Evolutionary conservation across 805 yeast genomes (phyloP).

Genomic region (Allodekkera sacchari): DNA sequence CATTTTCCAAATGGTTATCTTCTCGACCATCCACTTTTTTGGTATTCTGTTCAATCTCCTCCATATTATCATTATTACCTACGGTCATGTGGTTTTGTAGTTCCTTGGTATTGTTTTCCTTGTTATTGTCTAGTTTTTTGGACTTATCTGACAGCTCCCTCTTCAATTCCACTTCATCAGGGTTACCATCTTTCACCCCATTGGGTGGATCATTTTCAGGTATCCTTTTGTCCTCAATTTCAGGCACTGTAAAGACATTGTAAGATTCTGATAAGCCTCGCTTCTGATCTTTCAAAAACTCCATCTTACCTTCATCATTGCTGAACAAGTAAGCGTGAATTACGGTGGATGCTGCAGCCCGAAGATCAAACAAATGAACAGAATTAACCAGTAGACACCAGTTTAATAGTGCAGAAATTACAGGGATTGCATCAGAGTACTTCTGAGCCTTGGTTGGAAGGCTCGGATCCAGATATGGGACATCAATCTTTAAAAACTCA

Average conservation of each 20-base stretch:
- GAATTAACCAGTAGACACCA: conserved; percentile 81
- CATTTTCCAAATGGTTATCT: not conserved
- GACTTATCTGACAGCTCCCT: not conserved
- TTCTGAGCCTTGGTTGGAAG: conserved; percentile 24
- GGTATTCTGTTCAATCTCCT: conserved; percentile 2
- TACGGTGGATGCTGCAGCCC: conserved; percentile 63
- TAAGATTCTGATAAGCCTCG: no score
- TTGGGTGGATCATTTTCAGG: not conserved
- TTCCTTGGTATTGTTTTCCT: no score
- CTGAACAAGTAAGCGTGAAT: conserved; percentile 60
- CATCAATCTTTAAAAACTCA: conserved; percentile 74
- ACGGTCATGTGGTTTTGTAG: no score
- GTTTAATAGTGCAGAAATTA: conserved; percentile 61
- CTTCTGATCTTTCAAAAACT: conserved; percentile 65
- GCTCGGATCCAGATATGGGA: conserved; percentile 79
- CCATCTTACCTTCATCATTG: conserved; percentile 51
- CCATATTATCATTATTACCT: not conserved
- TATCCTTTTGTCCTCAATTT: conserved; percentile 3
- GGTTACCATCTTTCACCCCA: not conserved
- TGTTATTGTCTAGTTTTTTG: no score
- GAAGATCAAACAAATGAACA: conserved; percentile 73
- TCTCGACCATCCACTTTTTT: conserved; percentile 3
- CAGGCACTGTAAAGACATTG: conserved; percentile 14
- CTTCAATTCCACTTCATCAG: not conserved
- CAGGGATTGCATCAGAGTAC: conserved; percentile 46